A percentile compares a stretch with the other conserved stretches of the same genome.
Evolutionary conservation across 2,329 filamentous ascomycete species (phyloP).

Genomic region (Alternaria alternata): DNA sequence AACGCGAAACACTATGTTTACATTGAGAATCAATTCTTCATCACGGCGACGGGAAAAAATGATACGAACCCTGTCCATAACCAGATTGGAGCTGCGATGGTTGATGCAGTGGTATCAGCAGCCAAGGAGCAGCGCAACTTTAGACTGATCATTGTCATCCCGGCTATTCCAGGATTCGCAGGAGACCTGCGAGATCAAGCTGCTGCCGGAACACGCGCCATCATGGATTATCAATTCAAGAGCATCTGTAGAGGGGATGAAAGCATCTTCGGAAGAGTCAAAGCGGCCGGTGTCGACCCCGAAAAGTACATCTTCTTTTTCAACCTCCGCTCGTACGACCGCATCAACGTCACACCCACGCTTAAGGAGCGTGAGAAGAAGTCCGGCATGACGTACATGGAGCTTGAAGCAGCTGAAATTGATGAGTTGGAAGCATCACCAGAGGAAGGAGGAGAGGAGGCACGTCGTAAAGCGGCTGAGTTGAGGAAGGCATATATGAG

Average conservation of each 20-base stretch:
- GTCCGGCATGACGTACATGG: conserved; percentile 83
- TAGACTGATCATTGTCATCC: conserved; percentile 87
- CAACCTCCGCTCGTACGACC: conserved; percentile 91
- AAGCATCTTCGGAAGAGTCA: conserved; percentile 85
- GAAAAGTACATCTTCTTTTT: conserved; percentile 87
- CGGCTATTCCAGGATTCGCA: conserved; percentile 91
- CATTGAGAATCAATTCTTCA: conserved; percentile 99
- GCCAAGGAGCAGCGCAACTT: conserved; percentile 87
- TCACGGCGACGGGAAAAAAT: conserved; percentile 77
- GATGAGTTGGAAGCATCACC: conserved; percentile 77
- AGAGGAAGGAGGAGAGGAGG: conserved; percentile 46
- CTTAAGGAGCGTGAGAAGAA: conserved; percentile 79
- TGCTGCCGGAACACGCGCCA: conserved; percentile 82
- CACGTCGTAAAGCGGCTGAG: conserved; percentile 57
- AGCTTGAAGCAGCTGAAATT: conserved; percentile 86
- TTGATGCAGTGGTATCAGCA: conserved; percentile 85
- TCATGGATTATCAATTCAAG: conserved; percentile 99
- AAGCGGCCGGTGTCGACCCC: conserved; percentile 77
- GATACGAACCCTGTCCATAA: conserved; percentile 87
- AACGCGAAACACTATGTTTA: conserved; percentile 93
- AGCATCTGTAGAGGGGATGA: conserved; percentile 91
- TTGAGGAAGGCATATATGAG: conserved; percentile 57
- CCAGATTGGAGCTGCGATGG: conserved; percentile 85
- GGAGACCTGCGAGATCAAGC: conserved; percentile 86
- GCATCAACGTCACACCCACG: conserved; percentile 80